Conservation (phyloP, 2,329 filamentous ascomycete species). For the Colletotrichum australisinense region DNA sequence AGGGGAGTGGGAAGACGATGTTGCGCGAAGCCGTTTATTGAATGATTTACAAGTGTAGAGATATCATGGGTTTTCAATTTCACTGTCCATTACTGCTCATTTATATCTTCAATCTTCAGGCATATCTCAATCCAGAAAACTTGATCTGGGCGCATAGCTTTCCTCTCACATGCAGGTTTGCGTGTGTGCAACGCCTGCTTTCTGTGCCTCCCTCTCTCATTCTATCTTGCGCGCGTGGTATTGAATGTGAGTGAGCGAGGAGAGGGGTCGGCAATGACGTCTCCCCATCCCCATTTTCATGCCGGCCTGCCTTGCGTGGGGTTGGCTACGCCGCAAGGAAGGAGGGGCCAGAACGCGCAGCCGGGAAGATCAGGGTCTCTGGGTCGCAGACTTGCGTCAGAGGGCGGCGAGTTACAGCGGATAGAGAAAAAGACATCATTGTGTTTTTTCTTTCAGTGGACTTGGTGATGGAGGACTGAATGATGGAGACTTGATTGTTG, state of each 20-base stretch:
- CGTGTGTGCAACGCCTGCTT: slow-evolving; percentile 1
- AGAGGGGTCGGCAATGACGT: slow-evolving; percentile 32
- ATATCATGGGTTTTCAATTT: neutral
- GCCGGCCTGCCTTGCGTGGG: slow-evolving; percentile 13
- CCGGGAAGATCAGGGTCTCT: slow-evolving; percentile 29
- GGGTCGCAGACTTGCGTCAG: slow-evolving; percentile 16
- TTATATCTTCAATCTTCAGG: slow-evolving; percentile 12
- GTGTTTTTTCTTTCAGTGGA: neutral
- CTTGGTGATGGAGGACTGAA: neutral
- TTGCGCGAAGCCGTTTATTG: neutral
- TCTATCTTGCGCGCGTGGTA: too few species aligned
- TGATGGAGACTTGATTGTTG: neutral
- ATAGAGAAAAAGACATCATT: neutral
- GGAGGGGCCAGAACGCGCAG: neutral
- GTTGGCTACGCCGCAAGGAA: neutral
- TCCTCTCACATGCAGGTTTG: neutral
- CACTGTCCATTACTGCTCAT: neutral
- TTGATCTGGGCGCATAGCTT: slow-evolving; percentile 9
- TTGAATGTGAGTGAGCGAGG: neutral
- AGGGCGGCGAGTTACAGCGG: neutral
- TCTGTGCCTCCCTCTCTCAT: too few species aligned
- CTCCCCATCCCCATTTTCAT: neutral
- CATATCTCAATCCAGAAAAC: neutral
- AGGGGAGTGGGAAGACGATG: neutral
- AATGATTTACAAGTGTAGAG: neutral